These are phyloP conservation scores for Trametes sp. DNA, from an alignment of 1,284 basidiomycete species.

Conservation along the genomic window DNA sequence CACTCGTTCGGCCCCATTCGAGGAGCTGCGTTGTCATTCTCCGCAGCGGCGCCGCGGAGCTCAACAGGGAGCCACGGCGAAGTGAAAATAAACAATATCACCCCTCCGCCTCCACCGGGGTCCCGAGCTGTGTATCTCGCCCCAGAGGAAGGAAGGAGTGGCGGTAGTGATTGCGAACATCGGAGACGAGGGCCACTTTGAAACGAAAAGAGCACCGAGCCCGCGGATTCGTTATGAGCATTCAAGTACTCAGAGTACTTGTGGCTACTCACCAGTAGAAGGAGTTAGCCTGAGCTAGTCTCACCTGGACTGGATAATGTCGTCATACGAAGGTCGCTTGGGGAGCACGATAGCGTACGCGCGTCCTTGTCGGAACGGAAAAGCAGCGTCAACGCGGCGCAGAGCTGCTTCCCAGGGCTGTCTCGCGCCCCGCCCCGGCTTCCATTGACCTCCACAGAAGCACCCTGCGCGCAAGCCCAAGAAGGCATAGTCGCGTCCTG, in stretches of 20 bases:
- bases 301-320: background rate
- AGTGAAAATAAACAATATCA: background rate
- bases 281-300: no score
- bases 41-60: background rate
- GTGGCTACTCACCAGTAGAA: background rate
- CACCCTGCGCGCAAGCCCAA: background rate
- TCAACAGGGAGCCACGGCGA: background rate
- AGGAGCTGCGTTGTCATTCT: background rate
- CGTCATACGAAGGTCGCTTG: no score
- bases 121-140: background rate
- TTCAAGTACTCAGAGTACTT: background rate
- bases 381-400: background rate
- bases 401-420: background rate
- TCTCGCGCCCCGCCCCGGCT: background rate
- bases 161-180: background rate
- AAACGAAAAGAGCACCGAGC: no score
- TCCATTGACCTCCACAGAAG: background rate
- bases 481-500: background rate
- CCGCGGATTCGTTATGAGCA: no score
- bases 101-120: background rate
- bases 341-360: no score
- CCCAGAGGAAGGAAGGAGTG: background rate
- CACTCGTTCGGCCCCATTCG: constrained; percentile 6
- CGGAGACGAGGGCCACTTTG: no score
- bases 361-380: no score